These are phyloP conservation scores for Xylaria sp. DNA, from an alignment of 2,329 filamentous ascomycete species.

Conservation along the genomic window DNA sequence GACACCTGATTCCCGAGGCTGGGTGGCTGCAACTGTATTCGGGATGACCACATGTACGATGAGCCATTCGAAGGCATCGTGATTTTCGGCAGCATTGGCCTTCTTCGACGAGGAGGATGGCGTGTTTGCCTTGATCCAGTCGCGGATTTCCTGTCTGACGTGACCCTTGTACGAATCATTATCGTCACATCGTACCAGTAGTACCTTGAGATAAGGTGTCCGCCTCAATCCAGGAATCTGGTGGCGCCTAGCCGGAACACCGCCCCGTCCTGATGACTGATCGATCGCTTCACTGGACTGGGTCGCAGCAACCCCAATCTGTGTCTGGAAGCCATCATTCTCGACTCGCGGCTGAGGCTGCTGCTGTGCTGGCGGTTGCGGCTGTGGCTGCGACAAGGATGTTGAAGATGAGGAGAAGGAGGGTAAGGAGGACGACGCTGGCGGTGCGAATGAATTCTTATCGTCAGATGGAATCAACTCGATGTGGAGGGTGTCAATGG, in stretches of 20 bases:
- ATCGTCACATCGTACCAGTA: slow-evolving; percentile 88
- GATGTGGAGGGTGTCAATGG: slow-evolving; percentile 87
- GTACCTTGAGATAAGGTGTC: slow-evolving; percentile 89
- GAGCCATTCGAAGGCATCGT: slow-evolving; percentile 95
- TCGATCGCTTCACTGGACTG: slow-evolving; percentile 38
- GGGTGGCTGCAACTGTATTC: slow-evolving; percentile 73
- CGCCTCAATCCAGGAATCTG: slow-evolving; percentile 91
- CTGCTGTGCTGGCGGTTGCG: neutral
- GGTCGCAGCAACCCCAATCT: slow-evolving; percentile 33
- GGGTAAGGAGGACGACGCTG: slow-evolving; percentile 33
- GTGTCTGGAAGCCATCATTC: slow-evolving; percentile 59
- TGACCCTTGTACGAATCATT: slow-evolving; percentile 86
- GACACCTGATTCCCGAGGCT: slow-evolving; percentile 59
- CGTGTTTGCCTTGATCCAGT: slow-evolving; percentile 82
- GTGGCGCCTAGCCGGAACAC: slow-evolving; percentile 61
- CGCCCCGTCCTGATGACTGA: slow-evolving; percentile 31
- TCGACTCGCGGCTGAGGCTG: slow-evolving; percentile 30
- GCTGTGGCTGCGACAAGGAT: neutral
- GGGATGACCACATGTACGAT: slow-evolving; percentile 89
- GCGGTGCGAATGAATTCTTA: slow-evolving; percentile 30
- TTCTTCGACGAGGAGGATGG: slow-evolving; percentile 54
- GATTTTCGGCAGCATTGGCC: slow-evolving; percentile 72
- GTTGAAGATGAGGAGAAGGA: slow-evolving; percentile 27
- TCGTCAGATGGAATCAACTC: slow-evolving; percentile 66
- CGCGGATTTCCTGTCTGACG: slow-evolving; percentile 71